Evolutionary conservation across 345 rosid species (phyloP), one percentile per base, ranked within the genome.

Genomic region (Aethionema arabicum): DNA sequence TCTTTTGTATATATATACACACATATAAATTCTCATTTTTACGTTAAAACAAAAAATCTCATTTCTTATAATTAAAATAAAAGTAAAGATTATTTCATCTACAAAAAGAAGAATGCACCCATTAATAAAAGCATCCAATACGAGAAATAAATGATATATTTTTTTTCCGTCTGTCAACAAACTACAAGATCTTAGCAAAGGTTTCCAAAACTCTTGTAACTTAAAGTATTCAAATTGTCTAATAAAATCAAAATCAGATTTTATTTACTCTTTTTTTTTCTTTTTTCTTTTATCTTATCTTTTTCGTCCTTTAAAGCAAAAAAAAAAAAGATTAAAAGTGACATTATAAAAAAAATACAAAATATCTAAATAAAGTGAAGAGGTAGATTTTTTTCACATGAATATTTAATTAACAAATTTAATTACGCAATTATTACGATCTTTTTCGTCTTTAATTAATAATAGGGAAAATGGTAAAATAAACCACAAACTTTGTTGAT

Each of bases 181-280:
- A 9, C 32, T 61, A 69, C 51, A 69, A 31, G 67, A 54, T 46
- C 51, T 3, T 38, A 56, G 45, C 61, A 61, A 69, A 69, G 61
- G 35, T 61, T 21, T 45, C 15, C 49, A 52, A 60, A 52, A 16
- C 40, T 32, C 30, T 14, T 29, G 10, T 10, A 36, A 11, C 56
- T 69, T 45, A 69, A 61, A 69, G 46, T 61, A 45, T 67, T 45
- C 12, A 68, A 53, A 30, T 43, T 44, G 67, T 60, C 29, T 59
- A 60, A 52, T 21, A 21, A 36, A 30, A 61, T 61, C 62, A 61
- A 61, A 59, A 61, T 69, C 73, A 47, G 49, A 53, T 54, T 54
- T 61, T 54, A 16, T 30, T n/a, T 13, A 35, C 66, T 4, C 56
- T 54, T 61, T 61, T 54, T 61, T 62, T 53, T 52, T 38, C 66